Base-by-base conservation (phyloP, 768 basidiomycete genomes). In the Sarcomyxa edulis region DNA sequence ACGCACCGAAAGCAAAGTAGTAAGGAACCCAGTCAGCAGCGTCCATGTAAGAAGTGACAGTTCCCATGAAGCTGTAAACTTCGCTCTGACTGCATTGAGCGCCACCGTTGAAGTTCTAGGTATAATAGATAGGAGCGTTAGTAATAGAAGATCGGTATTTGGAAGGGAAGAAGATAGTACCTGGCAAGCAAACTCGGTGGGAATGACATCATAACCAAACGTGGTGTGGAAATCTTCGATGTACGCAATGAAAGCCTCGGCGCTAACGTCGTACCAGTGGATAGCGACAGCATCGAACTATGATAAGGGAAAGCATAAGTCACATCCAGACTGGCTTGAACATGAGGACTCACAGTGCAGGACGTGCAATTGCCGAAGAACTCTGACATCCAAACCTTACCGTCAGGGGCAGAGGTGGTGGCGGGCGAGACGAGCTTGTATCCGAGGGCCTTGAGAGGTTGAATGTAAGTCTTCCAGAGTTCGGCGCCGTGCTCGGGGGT, bases 101-200 rank as follows among this genome's bases (percentile, higher is more conserved):
- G 10, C 63, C 66, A 3, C 66, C 69, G 32, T 35, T 58, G 54
- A 79, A 87, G 62, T 81, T 66, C 76, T 85, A n/a, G n/a, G n/a
- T n/a, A n/a, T n/a, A 40, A 18, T 27, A 22, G 20, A 26, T 31
- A 20, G 14, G 26, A 48, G 11, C n/a, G 33, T 40, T 29, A 16
- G 35, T 18, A 40, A 22, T 9, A 4, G n/a, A n/a, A n/a, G 7
- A 22, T 3, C 10, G 11, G 11, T 37, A 22, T 25, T 15, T 12
- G 2, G 3, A 4, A 31, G 25, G 15, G 14, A 22, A 35, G 16
- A 7, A 4, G 5, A 14, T 42, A 43, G 12, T 42, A 76, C 84
- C 64, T 78, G 66, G 62, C 76, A 80, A 44, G 84, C 86, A 48
- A 74, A 80, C 52, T 92, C 88, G 4, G 84, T 84, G 42, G 82